These are phyloP conservation scores for Desmodesmus armatus DNA, from an alignment of 139 green algal genomes.

Conservation along the genomic window DNA sequence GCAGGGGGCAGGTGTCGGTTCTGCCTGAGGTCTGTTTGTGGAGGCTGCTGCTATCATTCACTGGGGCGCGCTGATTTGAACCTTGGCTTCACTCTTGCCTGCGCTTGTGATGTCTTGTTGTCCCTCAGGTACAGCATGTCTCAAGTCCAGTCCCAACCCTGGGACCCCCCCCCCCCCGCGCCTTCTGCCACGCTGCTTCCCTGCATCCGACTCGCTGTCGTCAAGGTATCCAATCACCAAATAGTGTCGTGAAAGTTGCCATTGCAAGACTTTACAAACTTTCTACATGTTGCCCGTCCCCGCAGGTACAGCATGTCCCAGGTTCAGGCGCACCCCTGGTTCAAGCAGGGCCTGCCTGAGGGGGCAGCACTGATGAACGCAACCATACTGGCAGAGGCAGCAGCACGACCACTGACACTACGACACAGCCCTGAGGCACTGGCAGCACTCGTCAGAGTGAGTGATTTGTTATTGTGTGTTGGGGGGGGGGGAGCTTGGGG, in stretches of 20 bases:
- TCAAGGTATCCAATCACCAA: neutral
- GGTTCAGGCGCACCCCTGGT: slow-evolving; percentile 67
- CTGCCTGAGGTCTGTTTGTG: too few relatives aligned
- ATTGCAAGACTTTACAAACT: neutral
- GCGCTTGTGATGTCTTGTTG: too few relatives aligned
- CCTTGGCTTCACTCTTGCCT: too few relatives aligned
- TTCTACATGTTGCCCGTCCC: neutral
- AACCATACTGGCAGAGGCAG: slow-evolving; percentile 28
- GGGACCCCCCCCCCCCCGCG: too few relatives aligned
- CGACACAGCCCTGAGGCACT: slow-evolving; percentile 32
- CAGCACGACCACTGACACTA: neutral
- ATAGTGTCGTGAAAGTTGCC: neutral
- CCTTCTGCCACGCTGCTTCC: too few relatives aligned
- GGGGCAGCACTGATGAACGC: slow-evolving; percentile 59
- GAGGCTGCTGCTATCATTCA: too few relatives aligned
- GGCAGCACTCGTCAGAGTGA: slow-evolving; percentile 38
- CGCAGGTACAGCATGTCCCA: slow-evolving; percentile 47
- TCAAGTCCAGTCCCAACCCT: neutral
- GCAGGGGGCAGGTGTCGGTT: too few relatives aligned
- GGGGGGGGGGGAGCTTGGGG: neutral
- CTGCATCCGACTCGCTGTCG: neutral
- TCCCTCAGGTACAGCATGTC: neutral
- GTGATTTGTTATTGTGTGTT: neutral
- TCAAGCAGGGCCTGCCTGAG: slow-evolving; percentile 56
- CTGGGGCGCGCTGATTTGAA: too few relatives aligned